Percentiles rank a stretch among this genome's conserved stretches.
phyloP scores from a whole-genome alignment of 2,329 filamentous ascomycete species.

The Beauveria medogensis region DNA sequence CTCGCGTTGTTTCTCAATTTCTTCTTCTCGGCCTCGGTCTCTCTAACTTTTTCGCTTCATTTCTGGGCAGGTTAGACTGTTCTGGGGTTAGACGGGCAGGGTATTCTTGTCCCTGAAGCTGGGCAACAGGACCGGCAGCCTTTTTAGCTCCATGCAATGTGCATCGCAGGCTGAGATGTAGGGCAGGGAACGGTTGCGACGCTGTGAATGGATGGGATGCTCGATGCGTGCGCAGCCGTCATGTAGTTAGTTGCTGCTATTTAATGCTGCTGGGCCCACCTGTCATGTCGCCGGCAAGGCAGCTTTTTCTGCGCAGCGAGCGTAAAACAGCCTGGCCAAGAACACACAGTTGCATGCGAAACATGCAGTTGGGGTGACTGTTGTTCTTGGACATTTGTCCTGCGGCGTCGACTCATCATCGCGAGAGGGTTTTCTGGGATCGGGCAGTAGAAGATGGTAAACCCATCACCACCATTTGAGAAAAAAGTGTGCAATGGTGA shows the following conservation, averaged over 20 bases:
- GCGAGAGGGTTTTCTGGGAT: too few species aligned
- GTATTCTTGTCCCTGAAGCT: background rate
- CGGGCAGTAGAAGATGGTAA: background rate
- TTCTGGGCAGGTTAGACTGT: background rate
- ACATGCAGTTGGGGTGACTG: background rate
- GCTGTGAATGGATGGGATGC: background rate
- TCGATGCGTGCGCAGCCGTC: background rate
- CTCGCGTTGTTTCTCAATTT: background rate
- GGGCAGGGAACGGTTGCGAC: background rate
- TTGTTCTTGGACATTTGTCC: background rate
- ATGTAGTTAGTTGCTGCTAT: background rate
- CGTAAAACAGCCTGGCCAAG: slow-evolving; percentile 1
- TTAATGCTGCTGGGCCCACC: slow-evolving; percentile 3
- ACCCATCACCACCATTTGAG: background rate
- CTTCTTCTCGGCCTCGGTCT: background rate
- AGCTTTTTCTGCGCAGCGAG: background rate
- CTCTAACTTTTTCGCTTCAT: background rate
- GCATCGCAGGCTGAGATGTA: slow-evolving; percentile 1
- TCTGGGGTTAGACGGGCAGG: background rate
- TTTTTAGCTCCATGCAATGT: background rate
- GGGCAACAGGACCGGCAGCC: background rate
- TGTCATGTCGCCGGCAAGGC: background rate
- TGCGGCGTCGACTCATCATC: background rate
- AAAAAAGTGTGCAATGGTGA: background rate
- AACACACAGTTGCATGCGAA: background rate